phyloP scores from a whole-genome alignment of 306 rosid genomes.

The Sindora glabra region DNA sequence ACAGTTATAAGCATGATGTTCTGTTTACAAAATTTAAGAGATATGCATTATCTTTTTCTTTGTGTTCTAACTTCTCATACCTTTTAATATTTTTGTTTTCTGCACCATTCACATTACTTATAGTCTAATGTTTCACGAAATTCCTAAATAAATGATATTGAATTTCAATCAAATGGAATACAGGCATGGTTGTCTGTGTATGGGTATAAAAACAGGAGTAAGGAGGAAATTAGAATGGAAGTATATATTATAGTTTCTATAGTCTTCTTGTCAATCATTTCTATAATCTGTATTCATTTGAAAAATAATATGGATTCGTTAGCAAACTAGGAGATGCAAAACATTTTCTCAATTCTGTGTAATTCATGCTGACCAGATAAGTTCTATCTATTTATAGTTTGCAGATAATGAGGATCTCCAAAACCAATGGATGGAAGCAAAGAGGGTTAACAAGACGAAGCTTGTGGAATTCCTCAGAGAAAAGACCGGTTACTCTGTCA shows the following conservation, averaged over 20 bases:
- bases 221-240: neutral
- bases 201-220: neutral
- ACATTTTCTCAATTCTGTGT: slow-evolving; percentile 10
- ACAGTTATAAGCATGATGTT: neutral
- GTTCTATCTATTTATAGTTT: slow-evolving; percentile 40
- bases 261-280: too few species aligned
- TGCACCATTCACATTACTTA: neutral
- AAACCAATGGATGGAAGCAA: slow-evolving; percentile 75
- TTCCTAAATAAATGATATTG: neutral
- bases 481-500: slow-evolving; percentile 83
- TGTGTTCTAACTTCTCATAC: neutral
- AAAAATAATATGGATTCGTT: neutral
- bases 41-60: neutral
- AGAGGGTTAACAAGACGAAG: slow-evolving; percentile 75
- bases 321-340: neutral
- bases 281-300: too few species aligned
- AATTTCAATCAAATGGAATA: neutral
- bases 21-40: slow-evolving; percentile 1
- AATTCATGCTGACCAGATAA: slow-evolving; percentile 16
- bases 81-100: neutral
- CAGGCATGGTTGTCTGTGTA: neutral
- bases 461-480: slow-evolving; percentile 66
- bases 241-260: neutral
- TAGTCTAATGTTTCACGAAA: neutral
- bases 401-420: slow-evolving; percentile 82